Base-by-base conservation (phyloP, 176 grass and related monocot species). In the Aegilops umbellulata region DNA sequence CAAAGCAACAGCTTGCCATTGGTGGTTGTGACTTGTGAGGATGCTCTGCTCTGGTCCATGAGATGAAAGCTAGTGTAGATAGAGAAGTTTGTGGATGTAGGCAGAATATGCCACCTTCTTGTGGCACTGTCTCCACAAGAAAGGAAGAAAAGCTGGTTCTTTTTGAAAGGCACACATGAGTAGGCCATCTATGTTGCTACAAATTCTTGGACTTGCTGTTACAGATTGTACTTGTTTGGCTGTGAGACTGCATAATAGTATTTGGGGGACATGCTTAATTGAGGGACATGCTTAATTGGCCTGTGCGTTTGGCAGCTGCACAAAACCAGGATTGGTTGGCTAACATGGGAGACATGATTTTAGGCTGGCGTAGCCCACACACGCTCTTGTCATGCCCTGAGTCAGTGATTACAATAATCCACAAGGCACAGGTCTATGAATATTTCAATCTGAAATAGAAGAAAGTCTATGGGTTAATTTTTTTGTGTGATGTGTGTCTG, bases 301-400 rank as follows among this genome's bases (percentile, higher is more conserved):
- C 55, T 60, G 35, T 44, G 38, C 85, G 68, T 80, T 84, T 87
- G 75, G 66, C 76, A 87, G 76, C 53, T 76, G 42, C 42, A 51
- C 76, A 91, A 90, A 24, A 85, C 76, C 81, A 41, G 53, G 81
- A 76, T 84, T 81, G 85, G 82, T 61, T 81, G 77, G 49, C 38
- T 69, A 91, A 84, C 85, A 84, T 84, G 89, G 85, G 81, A 58
- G 38, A 85, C 82, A 88, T 91, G 85, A 84, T 87, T 87, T 87
- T 88, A 70, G 81, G 61, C 60, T 87, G 85, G 69, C 80, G 89
- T 60, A 35, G 61, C 58, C 60, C 69, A 76, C 17, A 58, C 53
- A 58, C 66, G 51, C 38, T 25, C 69, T 27, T 87, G 76, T 63
- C 81, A 80, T 88, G 47, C 49, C 47, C 75, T 20, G 26, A 22